Percentiles rank a stretch among this genome's conserved stretches.
Evolutionary conservation across 2,329 filamentous ascomycete species (phyloP).

Genomic region (Cadophora luteo-olivacea): DNA sequence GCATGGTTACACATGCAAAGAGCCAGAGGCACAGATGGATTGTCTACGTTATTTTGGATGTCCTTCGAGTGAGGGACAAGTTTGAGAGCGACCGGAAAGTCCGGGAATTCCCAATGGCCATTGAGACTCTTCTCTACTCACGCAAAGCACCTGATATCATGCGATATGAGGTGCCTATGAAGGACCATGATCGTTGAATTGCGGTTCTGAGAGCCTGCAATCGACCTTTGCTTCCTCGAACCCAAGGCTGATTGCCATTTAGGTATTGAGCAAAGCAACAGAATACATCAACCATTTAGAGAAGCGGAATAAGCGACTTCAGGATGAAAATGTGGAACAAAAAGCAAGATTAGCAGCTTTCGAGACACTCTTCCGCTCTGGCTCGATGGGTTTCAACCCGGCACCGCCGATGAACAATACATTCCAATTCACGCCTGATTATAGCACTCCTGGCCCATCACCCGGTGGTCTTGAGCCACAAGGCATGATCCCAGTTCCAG

Average conservation of each 20-base stretch:
- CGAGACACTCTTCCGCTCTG: constrained; percentile 79
- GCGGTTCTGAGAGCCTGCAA: background rate
- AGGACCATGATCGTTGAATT: background rate
- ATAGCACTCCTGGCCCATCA: constrained; percentile 40
- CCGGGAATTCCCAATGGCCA: background rate
- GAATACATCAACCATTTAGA: constrained; percentile 96
- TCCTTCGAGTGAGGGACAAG: background rate
- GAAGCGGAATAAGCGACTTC: constrained; percentile 82
- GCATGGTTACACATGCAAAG: background rate
- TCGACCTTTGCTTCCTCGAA: background rate
- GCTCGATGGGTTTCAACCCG: constrained; percentile 67
- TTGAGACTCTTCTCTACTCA: background rate
- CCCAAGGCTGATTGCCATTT: background rate
- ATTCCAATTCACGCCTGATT: constrained; percentile 42
- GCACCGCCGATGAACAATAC: constrained; percentile 54
- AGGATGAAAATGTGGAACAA: constrained; percentile 81
- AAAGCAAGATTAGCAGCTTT: constrained; percentile 79
- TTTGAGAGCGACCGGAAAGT: background rate
- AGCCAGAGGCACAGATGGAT: background rate
- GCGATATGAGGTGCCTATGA: background rate
- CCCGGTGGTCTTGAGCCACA: constrained; percentile 49
- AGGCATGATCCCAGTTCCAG: constrained; percentile 70
- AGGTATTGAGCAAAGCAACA: constrained; percentile 86
- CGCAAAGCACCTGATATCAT: background rate
- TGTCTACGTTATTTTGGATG: background rate